Evolutionary conservation across 495 filamentous ascomycete species (phyloP).

Genomic region (Astrothelium macrocarpum): DNA sequence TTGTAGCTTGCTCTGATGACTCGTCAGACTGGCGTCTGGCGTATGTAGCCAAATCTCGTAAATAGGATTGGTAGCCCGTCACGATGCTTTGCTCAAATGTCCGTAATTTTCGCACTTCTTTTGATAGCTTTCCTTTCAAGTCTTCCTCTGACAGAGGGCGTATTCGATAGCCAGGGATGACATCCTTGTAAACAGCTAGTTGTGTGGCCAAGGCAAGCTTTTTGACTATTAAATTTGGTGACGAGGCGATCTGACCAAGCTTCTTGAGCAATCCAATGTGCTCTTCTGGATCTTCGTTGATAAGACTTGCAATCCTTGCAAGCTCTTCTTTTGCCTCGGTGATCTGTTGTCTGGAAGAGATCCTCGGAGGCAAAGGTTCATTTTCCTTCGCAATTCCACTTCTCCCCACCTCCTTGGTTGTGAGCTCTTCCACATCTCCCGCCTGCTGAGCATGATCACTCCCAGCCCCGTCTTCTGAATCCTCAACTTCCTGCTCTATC

Average conservation of each 20-base stretch:
- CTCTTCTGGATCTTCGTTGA: slow-evolving; percentile 93
- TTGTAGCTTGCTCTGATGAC: slow-evolving; percentile 23
- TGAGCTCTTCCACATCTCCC: slow-evolving; percentile 42
- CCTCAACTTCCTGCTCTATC: slow-evolving; percentile 46
- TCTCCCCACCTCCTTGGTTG: slow-evolving; percentile 40
- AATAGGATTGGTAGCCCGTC: slow-evolving; percentile 68
- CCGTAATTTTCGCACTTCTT: slow-evolving; percentile 75
- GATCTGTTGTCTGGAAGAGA: slow-evolving; percentile 68
- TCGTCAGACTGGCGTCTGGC: slow-evolving; percentile 42
- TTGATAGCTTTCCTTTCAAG: slow-evolving; percentile 68
- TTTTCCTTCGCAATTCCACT: slow-evolving; percentile 23
- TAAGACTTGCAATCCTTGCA: slow-evolving; percentile 63
- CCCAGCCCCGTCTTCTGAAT: slow-evolving; percentile 23
- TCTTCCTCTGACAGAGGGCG: slow-evolving; percentile 67
- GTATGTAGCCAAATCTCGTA: slow-evolving; percentile 57
- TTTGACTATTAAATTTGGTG: slow-evolving; percentile 59
- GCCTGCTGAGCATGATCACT: slow-evolving; percentile 38
- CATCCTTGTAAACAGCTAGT: slow-evolving; percentile 84
- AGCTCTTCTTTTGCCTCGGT: slow-evolving; percentile 85
- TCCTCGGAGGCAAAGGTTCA: slow-evolving; percentile 45
- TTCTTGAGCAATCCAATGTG: slow-evolving; percentile 62
- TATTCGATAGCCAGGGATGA: slow-evolving; percentile 93
- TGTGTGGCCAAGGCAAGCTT: slow-evolving; percentile 78
- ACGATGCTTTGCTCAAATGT: slow-evolving; percentile 78
- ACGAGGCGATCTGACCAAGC: slow-evolving; percentile 64